Percentiles rank a stretch among this genome's conserved stretches.
Evolutionary conservation across 2,329 filamentous ascomycete species (phyloP).

Genomic region (Beauveria scarabaeidicola): DNA sequence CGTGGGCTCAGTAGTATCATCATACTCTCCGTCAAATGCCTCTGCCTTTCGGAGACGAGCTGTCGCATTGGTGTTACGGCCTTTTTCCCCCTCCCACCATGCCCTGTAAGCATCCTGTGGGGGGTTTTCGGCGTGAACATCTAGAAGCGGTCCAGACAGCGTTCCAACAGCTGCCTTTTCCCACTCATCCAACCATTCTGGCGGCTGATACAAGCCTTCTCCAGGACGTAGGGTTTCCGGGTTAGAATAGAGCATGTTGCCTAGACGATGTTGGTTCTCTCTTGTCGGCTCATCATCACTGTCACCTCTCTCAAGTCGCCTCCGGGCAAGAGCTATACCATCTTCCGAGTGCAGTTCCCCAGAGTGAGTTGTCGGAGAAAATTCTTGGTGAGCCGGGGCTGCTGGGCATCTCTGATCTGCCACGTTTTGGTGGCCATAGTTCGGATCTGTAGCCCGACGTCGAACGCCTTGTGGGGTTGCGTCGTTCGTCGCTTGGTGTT

Average conservation of each 20-base stretch:
- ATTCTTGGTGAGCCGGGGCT: background rate
- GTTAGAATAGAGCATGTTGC: slow-evolving; percentile 34
- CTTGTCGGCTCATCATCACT: slow-evolving; percentile 22
- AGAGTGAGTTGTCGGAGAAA: background rate
- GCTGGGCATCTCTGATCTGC: slow-evolving; percentile 21
- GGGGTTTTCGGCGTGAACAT: slow-evolving; percentile 38
- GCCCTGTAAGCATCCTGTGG: slow-evolving; percentile 44
- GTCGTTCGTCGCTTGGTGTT: background rate
- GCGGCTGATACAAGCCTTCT: slow-evolving; percentile 49
- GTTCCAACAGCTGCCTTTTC: slow-evolving; percentile 56
- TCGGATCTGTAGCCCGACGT: slow-evolving; percentile 24
- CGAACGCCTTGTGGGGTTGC: slow-evolving; percentile 15
- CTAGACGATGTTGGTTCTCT: slow-evolving; percentile 28
- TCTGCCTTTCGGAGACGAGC: slow-evolving; percentile 48
- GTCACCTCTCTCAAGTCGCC: slow-evolving; percentile 22
- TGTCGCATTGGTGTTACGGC: slow-evolving; percentile 36
- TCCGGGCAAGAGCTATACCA: slow-evolving; percentile 10
- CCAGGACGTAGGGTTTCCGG: slow-evolving; percentile 37
- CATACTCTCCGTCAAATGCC: slow-evolving; percentile 59
- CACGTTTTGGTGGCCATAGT: slow-evolving; percentile 19
- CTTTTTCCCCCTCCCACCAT: slow-evolving; percentile 67
- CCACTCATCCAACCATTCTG: slow-evolving; percentile 63
- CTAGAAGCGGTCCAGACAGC: slow-evolving; percentile 49
- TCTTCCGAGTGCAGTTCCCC: slow-evolving; percentile 15
- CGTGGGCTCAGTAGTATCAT: slow-evolving; percentile 54